Percentiles rank a stretch among this genome's conserved stretches.
Evolutionary conservation across 345 rosid species (phyloP).

Genomic region (Eucalyptus caleyi): DNA sequence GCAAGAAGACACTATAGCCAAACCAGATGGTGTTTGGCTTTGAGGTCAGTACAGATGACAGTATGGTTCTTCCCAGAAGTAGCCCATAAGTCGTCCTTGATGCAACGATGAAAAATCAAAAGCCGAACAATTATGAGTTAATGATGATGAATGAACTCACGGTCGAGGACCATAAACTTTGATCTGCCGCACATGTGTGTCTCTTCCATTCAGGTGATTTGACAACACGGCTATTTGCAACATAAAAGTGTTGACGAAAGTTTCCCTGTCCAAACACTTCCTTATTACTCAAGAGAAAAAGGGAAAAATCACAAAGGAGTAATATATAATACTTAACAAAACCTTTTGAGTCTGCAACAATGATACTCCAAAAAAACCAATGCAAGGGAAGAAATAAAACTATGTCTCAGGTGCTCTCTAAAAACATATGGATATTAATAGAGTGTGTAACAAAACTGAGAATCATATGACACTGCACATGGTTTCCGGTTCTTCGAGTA

Average conservation of each 20-base stretch:
- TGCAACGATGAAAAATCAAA: not conserved
- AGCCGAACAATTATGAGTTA: not conserved
- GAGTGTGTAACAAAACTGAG: not conserved
- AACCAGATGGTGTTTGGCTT: not conserved
- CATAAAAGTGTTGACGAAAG: constrained; percentile 87
- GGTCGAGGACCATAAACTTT: constrained; percentile 81
- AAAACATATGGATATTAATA: not conserved
- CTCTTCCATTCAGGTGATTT: constrained; percentile 82
- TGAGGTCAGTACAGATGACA: not conserved
- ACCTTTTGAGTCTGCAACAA: not conserved
- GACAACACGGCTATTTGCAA: constrained; percentile 75
- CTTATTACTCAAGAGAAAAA: not conserved
- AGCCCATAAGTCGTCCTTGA: not conserved
- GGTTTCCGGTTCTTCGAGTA: not conserved
- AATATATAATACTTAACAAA: not conserved
- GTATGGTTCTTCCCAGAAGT: not conserved
- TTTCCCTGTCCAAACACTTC: constrained; percentile 42
- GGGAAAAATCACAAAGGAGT: not conserved
- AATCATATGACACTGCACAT: not conserved
- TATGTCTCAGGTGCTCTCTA: not conserved
- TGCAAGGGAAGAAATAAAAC: not conserved
- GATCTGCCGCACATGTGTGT: constrained; percentile 88
- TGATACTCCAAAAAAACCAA: not conserved
- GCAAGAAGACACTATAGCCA: not conserved
- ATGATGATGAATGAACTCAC: constrained; percentile 7